These are phyloP conservation scores for Chaetoceros muelleri DNA, from an alignment of 108 stramenopile species.

Conservation along the genomic window DNA sequence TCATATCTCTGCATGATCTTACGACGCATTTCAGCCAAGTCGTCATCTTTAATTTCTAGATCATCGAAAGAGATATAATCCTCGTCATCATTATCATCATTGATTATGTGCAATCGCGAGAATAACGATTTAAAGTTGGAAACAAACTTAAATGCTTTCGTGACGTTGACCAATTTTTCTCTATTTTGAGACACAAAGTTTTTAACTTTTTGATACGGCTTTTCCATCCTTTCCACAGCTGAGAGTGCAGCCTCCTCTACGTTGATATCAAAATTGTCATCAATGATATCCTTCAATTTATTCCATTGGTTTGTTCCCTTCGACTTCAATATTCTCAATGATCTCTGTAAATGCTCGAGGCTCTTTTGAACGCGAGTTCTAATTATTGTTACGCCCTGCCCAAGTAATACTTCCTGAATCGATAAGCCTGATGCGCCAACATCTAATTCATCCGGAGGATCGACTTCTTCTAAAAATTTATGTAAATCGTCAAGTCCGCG, in stretches of 20 bases:
- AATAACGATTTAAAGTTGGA: neutral
- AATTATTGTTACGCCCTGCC: slow-evolving; percentile 26
- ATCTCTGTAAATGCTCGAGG: neutral
- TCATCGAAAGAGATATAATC: neutral
- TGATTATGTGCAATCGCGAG: neutral
- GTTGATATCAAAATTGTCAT: neutral
- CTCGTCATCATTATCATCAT: neutral
- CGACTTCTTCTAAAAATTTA: slow-evolving; percentile 68
- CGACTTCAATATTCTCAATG: neutral
- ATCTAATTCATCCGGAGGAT: slow-evolving; percentile 76
- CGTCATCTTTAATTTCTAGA: neutral
- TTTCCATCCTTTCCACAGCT: neutral
- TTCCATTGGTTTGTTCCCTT: neutral
- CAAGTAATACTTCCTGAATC: slow-evolving; percentile 67
- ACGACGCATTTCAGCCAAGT: neutral
- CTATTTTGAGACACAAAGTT: neutral
- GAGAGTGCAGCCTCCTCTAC: neutral
- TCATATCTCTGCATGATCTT: neutral
- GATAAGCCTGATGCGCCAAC: slow-evolving; percentile 71
- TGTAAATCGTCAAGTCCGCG: slow-evolving; percentile 76
- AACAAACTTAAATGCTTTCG: neutral
- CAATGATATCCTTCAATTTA: neutral
- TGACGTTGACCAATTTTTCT: neutral
- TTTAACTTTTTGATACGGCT: neutral
- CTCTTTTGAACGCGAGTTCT: neutral